Evolutionary conservation across 345 rosid genomes (phyloP).

Genomic region (Excoecaria agallocha): DNA sequence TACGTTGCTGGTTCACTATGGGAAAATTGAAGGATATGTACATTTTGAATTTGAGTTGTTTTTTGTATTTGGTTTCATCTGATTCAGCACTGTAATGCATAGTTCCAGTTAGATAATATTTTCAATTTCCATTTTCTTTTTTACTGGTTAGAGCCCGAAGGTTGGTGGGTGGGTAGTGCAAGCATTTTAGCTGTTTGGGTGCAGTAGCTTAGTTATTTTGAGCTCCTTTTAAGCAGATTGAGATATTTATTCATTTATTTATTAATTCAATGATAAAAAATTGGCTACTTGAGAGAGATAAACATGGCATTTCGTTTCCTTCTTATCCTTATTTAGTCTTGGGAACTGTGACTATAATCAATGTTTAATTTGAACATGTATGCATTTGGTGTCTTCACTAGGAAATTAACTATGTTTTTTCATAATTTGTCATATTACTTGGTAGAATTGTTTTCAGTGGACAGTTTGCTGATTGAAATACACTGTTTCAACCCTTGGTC

Average conservation of each 20-base stretch:
- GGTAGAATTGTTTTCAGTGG: background rate
- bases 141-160: background rate
- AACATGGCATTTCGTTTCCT: background rate
- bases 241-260: background rate
- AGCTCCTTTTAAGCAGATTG: background rate
- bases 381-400: background rate
- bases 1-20: constrained; percentile 17
- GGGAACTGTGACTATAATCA: background rate
- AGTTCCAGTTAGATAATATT: background rate
- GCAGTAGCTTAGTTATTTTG: no score
- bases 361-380: background rate
- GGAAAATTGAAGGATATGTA: background rate
- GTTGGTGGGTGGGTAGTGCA: background rate
- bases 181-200: background rate
- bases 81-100: constrained; percentile 1
- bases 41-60: constrained; percentile 7
- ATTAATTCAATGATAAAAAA: background rate
- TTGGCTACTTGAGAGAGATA: background rate
- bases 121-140: background rate
- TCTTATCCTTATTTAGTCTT: background rate
- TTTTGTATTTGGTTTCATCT: constrained; percentile 1
- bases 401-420: background rate
- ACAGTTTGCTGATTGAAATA: background rate
- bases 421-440: background rate
- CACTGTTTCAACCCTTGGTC: background rate